A percentile compares a stretch with the other conserved stretches of the same genome.
Evolutionary conservation across 2,329 filamentous ascomycete genomes (phyloP).

Genomic region (Fusarium chaquense): DNA sequence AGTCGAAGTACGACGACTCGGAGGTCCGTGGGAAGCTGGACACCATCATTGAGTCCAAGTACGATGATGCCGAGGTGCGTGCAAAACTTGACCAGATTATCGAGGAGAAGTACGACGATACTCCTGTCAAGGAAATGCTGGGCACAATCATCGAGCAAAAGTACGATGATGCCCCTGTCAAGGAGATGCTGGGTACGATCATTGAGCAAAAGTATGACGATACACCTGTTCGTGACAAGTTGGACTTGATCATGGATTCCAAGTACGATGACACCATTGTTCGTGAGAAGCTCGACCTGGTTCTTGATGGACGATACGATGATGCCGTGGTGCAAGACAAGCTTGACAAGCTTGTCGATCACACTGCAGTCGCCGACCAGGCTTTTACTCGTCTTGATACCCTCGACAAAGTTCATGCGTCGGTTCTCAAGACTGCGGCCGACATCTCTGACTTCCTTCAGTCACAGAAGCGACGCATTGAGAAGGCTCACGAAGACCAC

Average conservation of each 20-base stretch:
- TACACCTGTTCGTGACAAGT: conserved; percentile 53
- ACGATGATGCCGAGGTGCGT: conserved; percentile 61
- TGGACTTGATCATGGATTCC: conserved; percentile 54
- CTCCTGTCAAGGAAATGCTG: conserved; percentile 32
- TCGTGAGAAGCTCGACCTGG: conserved; percentile 48
- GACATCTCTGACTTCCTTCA: conserved; percentile 87
- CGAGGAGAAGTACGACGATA: conserved; percentile 45
- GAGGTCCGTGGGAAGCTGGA: conserved; percentile 49
- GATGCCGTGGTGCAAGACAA: conserved; percentile 54
- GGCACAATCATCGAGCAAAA: conserved; percentile 44
- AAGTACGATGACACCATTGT: conserved; percentile 52
- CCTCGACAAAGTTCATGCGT: conserved; percentile 88
- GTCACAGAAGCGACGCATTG: conserved; percentile 78
- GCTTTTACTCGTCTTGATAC: conserved; percentile 81
- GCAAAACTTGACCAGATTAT: conserved; percentile 65
- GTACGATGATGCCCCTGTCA: conserved; percentile 50
- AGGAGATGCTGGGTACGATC: conserved; percentile 43
- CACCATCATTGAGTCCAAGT: conserved; percentile 62
- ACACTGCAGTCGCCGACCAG: conserved; percentile 74
- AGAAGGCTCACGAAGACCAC: conserved; percentile 81
- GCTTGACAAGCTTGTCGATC: conserved; percentile 66
- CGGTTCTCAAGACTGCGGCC: conserved; percentile 85
- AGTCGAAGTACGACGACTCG: conserved; percentile 49
- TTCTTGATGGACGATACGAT: conserved; percentile 63
- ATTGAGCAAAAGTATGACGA: conserved; percentile 49